Base-by-base conservation (phyloP, 2,329 filamentous ascomycete species). In the Pseudopyricularia javanii region DNA sequence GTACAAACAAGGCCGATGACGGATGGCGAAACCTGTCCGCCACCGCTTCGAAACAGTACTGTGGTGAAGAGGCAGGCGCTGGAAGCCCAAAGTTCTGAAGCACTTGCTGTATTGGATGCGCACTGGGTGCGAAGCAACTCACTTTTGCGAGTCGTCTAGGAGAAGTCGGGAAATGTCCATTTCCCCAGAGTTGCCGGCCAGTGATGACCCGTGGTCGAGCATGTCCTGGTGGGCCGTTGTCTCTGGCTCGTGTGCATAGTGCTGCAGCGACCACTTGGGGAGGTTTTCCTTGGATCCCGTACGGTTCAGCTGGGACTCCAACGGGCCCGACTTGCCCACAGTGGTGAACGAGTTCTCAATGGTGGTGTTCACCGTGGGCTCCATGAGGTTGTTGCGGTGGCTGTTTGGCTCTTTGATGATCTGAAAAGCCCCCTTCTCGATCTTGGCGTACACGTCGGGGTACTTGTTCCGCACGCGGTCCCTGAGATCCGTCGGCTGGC, bases 381-480 rank as follows among this genome's bases (percentile, higher is more conserved):
- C 78, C 50, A 80, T 66, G 4, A 74, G 61, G 45, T 69, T 68
- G 55, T 67, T 74, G 55, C 63, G 72, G 34, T 68, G 66, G 30
- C 17, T 50, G 48, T 33, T 50, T 8, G 64, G 62, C 14, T 75
- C 70, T 57, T 74, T 71, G 40, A 45, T 45, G 54, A 68, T 61
- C 47, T 73, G 71, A 53, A 76, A 71, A 4, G 69, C 67, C 32
- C 75, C 74, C 63, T 79, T 80, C 59, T 81, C 78, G 47, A 79
- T 78, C 52, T 69, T 68, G 24, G 74, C 70, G 58, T 80, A 83
- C 32, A 78, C 74, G 14, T 74, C 74, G 3, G 79, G 77, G 57
- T 81, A 82, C 58, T 81, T 83, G 64, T 84, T 85, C 45, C 81
- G 74, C 32, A 83, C 73, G 22, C 81, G 72, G 57, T 85, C 81